Conservation (phyloP, 139 green algal genomes). For the Tetradesmus lagerheimii region DNA sequence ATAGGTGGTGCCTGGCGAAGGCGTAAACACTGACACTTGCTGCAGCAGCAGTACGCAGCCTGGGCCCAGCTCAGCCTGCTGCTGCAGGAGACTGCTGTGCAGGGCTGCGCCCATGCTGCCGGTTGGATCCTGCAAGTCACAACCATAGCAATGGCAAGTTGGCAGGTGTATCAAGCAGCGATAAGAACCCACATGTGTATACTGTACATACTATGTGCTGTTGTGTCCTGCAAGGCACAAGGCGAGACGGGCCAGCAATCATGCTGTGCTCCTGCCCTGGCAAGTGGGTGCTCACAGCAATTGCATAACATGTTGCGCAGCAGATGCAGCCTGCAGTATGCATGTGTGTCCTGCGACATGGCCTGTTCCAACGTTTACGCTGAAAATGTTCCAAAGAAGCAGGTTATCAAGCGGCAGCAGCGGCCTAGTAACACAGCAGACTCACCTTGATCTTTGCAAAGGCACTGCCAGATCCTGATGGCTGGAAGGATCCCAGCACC, state of each 20-base stretch:
- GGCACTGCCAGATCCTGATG: slow-evolving; percentile 22
- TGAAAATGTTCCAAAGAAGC: neutral
- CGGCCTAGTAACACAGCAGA: neutral
- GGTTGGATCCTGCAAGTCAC: slow-evolving; percentile 18
- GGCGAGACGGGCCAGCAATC: neutral
- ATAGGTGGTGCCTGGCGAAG: slow-evolving; percentile 16
- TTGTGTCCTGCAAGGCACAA: slow-evolving; percentile 19
- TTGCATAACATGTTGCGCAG: neutral
- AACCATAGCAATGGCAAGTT: too few relatives aligned
- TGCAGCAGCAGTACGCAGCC: slow-evolving; percentile 33
- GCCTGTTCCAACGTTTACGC: neutral
- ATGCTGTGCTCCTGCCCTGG: too few relatives aligned
- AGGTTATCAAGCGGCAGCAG: neutral
- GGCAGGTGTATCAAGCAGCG: too few relatives aligned
- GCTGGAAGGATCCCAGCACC: slow-evolving; percentile 2
- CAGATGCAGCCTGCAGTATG: neutral
- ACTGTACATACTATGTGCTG: too few relatives aligned
- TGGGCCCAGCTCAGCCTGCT: neutral
- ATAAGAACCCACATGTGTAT: too few relatives aligned
- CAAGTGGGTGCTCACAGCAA: neutral
- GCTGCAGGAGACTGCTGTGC: slow-evolving; percentile 26
- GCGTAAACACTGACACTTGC: slow-evolving; percentile 37
- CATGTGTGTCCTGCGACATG: neutral
- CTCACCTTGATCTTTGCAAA: slow-evolving; percentile 34
- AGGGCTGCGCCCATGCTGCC: slow-evolving; percentile 31